Base-by-base conservation (phyloP, 768 basidiomycete species). In the Dendrothele bispora region DNA sequence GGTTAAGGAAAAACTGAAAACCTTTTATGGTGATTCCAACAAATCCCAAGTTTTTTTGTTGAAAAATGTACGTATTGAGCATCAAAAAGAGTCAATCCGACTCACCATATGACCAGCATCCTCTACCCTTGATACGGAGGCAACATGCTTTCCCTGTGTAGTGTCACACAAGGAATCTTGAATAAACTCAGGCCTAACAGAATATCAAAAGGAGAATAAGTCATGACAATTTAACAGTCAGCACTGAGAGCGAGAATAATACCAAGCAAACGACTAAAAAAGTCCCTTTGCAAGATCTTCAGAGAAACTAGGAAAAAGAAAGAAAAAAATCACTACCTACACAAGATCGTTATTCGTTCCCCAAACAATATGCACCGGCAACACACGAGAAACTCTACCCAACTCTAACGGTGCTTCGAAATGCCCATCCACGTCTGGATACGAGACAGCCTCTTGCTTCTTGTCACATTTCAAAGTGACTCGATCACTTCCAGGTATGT, bases 321-420 rank as follows among this genome's bases (percentile, higher is more conserved):
- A 42, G 18, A 11, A 30, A 38, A 42, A n/a, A n/a, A n/a, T n/a
- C n/a, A n/a, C n/a, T 17, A 63, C 69, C 48, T 54, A 78, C 77
- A 78, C 61, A n/a, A 76, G 52, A 34, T 77, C 72, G 27, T 68
- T 66, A n/a, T 61, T 56, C 5, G 58, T 62, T 24, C 74, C 75
- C 72, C 75, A 79, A n/a, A 80, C 68, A 22, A 77, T 39, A 53
- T 80, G 78, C 7, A 77, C 52, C 17, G 77, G 73, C 6, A 75
- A 36, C 1, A 54, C 49, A 40, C 54, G 55, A 39, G 67, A 69
- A 8, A 79, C 53, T 27, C 64, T 58, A 4, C 54, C 56, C 2
- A 78, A 50, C 20, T 70, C 60, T 3, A 55, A 34, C 0, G 68
- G 62, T 3, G 69, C 67, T 49, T 73, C 73, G 47, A 72, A 73